Base-by-base conservation (phyloP, 495 filamentous ascomycete species). In the Podospora conica region DNA sequence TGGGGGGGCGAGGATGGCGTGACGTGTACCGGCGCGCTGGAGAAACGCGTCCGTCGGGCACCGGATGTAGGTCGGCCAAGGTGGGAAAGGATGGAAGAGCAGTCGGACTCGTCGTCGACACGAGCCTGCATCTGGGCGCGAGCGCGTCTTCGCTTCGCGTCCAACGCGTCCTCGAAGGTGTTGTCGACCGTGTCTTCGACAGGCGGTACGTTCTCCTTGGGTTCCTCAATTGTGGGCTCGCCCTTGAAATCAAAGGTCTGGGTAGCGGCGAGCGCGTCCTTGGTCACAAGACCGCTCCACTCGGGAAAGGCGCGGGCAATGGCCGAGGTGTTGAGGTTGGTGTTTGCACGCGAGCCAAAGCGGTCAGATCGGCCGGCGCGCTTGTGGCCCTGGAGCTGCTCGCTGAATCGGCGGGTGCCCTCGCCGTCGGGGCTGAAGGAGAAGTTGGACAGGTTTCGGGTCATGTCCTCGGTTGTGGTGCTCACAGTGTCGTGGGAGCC, bases 301-400 rank as follows among this genome's bases (percentile, higher is more conserved):
- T 89, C 82, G 23, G 87, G 87, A 74, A 89, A 89, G 60, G 83
- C 80, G 69, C 82, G 83, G 23, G 83, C 84, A 55, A 89, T 78
- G 40, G 82, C 86, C 9, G 86, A 89, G 8, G 86, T 89, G 76
- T 89, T 85, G 70, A 89, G 81, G 6, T 70, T 66, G 18, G 63
- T 69, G 8, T 61, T 67, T 9, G 63, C 65, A 20, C 60, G 70
- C 12, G 63, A 55, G 33, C 66, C 71, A 54, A 75, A 76, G 60
- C 75, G 73, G 53, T 72, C 73, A 12, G 75, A 73, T 10, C 73
- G 61, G 24, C 69, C 57, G 27, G 63, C 62, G n/a, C 75, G 55
- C 65, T 68, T 70, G 55, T 65, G 69, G 48, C 53, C 31, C 24
- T 60, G 66, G 22, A 66, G 20, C 27, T 73, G 73, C 4, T 73